Evolutionary conservation across 2,329 filamentous ascomycete species (phyloP), one percentile per base, ranked within the genome.

Genomic region (Alternaria brassicicola): DNA sequence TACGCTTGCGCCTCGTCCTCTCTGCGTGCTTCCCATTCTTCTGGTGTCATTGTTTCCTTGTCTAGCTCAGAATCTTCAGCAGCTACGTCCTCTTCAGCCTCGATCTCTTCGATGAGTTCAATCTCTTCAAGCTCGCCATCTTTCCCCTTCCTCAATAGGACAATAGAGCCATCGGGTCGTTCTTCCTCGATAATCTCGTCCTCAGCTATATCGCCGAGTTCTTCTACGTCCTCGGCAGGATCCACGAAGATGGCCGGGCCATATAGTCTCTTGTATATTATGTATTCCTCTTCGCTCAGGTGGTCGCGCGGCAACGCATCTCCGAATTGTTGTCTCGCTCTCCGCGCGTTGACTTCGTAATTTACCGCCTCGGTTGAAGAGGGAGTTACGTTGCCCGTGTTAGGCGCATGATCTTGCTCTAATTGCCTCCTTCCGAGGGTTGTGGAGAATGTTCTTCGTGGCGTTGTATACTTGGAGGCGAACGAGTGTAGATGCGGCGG

Each of bases 211-310:
- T 78, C 59, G 80, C 83, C 25, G 78, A 74, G 62, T 30, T 67
- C 71, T 49, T 71, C 67, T n/a, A 74, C 65, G 38, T 77, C 71
- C 59, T 79, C 86, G 4, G 87, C 82, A 74, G 89, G 86, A 56
- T 88, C 87, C 39, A 88, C 83, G 61, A 91, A 74, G 2, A 77
- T 54, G 2, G 93, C 92, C 31, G 88, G 82, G 1, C 93, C 94
- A 74, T 95, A 97, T 15, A 96, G 79, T 63, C 92, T 84, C 71
- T 90, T 87, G 76, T 96, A 97, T 1, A 96, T 79, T 46, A 80
- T 81, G 69, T 89, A 88, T 75, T 97, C 93, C 52, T 89, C 85
- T 1, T 84, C 82, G 31, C 82, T 87, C 50, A 97, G 77, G 67
- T 91, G 86, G 31, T 84, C 88, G 30, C 87, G 85, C 0, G 93